Evolutionary conservation across 1,284 basidiomycete genomes (phyloP).

Genomic region (Cryptococcus sp.): DNA sequence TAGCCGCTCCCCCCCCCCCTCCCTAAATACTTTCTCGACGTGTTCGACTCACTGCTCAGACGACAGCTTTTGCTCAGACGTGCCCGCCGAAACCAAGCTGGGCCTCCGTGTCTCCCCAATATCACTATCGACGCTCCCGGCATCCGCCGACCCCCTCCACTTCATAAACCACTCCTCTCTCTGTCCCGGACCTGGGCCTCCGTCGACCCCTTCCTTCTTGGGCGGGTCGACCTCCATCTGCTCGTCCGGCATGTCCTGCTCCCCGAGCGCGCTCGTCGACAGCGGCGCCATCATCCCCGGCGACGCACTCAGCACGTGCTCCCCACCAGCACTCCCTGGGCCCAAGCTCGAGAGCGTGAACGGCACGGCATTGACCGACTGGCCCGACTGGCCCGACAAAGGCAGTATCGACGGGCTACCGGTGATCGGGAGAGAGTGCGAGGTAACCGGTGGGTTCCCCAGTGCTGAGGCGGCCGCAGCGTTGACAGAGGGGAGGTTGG

Average conservation of each 20-base stretch:
- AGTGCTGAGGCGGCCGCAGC: too few species aligned
- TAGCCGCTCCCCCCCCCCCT: neutral
- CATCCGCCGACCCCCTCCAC: neutral
- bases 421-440: neutral
- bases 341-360: slow-evolving; percentile 1
- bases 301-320: too few species aligned
- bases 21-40: neutral
- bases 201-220: neutral
- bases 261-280: too few species aligned
- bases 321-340: too few species aligned
- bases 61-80: slow-evolving; percentile 16
- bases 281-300: too few species aligned
- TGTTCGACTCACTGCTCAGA: slow-evolving; percentile 18
- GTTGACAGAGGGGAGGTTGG: neutral
- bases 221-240: slow-evolving; percentile 18
- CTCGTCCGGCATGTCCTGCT: slow-evolving; percentile 4
- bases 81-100: slow-evolving; percentile 17
- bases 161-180: neutral
- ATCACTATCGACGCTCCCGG: slow-evolving; percentile 12
- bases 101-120: slow-evolving; percentile 17
- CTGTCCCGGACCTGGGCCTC: too few species aligned
- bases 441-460: too few species aligned
- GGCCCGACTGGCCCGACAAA: neutral
- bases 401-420: neutral
- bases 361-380: slow-evolving; percentile 9